Evolutionary conservation across 83 land plant species (phyloP), one percentile per base, ranked within the genome.

Genomic region (Picea abies): DNA sequence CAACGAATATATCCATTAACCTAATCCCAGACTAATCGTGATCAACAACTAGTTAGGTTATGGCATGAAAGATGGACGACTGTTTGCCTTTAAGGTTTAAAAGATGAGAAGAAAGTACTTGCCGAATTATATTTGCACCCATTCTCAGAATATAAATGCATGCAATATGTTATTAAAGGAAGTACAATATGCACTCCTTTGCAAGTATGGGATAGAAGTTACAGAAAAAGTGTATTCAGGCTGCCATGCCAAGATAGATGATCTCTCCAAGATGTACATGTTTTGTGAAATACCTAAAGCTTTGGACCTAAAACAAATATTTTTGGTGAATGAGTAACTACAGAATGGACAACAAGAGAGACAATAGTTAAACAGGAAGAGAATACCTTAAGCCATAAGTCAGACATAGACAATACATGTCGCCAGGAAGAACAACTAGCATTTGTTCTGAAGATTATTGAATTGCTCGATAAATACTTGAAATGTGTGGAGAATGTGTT

Each of bases 221-320:
- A 84, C 94, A 22, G 97, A 94, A 78, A 96, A 96, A 81, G 97
- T 92, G 73, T 89, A 90, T 82, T 96, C 95, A 63, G 93, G 92
- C 35, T 52, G 15, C 58, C 94, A 87, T 82, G 90, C 91, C 11
- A 96, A 94, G 92, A 96, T 95, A 29, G 97, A 94, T 3, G 98
- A 96, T 83, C 84, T 96, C 7, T 94, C 94, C 5, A 85, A 94
- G 65, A 94, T 94, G 92, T 94, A 90, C 70, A 84, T 92, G 10
- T 94, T 91, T 71, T 11, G 15, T 52, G 15, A 52, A 12, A 52
- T 52, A 52, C 58, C 14, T 52, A 2, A 52, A 52, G 58, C 58
- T 0, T 84, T 94, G 72, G 97, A 96, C 3, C 95, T 93, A 12
- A 89, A 41, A 86, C 94, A 52, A 52, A 52, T 52, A 52, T 12